Base-by-base conservation (phyloP, 2,329 filamentous ascomycete genomes). In the Aspergillus thermomutatus region DNA sequence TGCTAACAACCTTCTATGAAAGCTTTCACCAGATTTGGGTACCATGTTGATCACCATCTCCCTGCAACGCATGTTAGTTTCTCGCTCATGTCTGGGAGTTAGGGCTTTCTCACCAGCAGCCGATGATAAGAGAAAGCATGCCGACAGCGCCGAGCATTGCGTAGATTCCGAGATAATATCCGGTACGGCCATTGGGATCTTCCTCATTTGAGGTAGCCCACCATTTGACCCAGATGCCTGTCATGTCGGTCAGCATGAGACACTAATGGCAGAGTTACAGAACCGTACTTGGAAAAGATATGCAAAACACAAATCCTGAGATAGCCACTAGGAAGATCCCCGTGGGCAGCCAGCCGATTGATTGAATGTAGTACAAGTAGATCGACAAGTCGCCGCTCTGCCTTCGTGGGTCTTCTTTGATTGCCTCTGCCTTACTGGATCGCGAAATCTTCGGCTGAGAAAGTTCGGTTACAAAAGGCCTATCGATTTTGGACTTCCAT, bases 31-130 rank as follows among this genome's bases (percentile, higher is more conserved):
- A n/a, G 80, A 82, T 28, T 75, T 76, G 3, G 81, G 81, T 3
- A 83, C 78, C 78, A 83, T 82, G 3, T 71, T 77, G 31, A 83
- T 78, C 49, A 83, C 78, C 60, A 83, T 72, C 66, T 81, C 77
- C 71, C 74, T 76, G 43, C 58, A 41, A 53, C 53, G 28, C 8
- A 49, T 43, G 46, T 55, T 17, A 40, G 50, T 50, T 37, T 26
- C 41, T 50, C 34, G 49, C 26, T 49, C 10, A n/a, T 9, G 31
- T 10, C n/a, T 23, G 49, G 14, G 11, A 40, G 26, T 11, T 46
- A 21, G 23, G 23, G 27, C 3, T 41, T 23, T 62, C 65, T 37
- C 21, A 71, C 72, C 75, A 77, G 59, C 69, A 72, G 40, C 72
- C 70, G 3, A 71, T 55, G 37, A 76, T 64, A 4, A 77, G 66